A percentile compares a stretch with the other conserved stretches of the same genome.
Evolutionary conservation across 2,329 filamentous ascomycete species (phyloP).

Genomic region (Fusarium sp.): DNA sequence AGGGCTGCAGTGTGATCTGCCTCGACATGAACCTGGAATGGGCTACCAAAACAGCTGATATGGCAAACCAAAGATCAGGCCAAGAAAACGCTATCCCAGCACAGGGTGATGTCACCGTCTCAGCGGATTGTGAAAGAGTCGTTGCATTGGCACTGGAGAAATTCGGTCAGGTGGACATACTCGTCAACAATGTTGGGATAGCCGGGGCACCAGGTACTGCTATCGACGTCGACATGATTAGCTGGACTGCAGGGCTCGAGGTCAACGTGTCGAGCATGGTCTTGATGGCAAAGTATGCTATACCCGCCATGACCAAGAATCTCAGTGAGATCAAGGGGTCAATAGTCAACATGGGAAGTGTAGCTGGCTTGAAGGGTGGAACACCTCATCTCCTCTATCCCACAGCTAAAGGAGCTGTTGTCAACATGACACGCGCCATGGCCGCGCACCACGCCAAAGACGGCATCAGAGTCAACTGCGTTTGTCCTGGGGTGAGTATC

Average conservation of each 20-base stretch:
- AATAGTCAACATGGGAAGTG: constrained; percentile 72
- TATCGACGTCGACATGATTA: constrained; percentile 67
- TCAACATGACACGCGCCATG: constrained; percentile 65
- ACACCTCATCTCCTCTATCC: constrained; percentile 59
- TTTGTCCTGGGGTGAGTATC: constrained; percentile 54
- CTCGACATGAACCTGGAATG: constrained; percentile 62
- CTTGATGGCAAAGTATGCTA: constrained; percentile 69
- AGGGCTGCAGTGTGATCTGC: constrained; percentile 69
- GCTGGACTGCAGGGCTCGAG: constrained; percentile 67
- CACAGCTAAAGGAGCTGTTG: constrained; percentile 60
- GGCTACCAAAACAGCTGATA: constrained; percentile 64
- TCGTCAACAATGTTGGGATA: constrained; percentile 74
- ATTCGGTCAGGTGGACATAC: constrained; percentile 69
- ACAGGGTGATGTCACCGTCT: constrained; percentile 65
- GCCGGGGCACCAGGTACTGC: constrained; percentile 69
- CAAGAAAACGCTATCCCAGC: constrained; percentile 56
- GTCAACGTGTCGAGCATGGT: constrained; percentile 75
- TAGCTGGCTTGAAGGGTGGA: constrained; percentile 65
- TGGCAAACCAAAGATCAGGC: constrained; percentile 56
- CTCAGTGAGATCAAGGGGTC: constrained; percentile 58
- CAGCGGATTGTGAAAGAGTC: constrained; percentile 60
- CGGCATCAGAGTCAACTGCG: constrained; percentile 61
- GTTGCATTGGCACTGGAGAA: constrained; percentile 55
- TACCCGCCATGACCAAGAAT: constrained; percentile 69
- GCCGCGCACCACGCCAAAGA: constrained; percentile 59